A percentile compares a stretch with the other conserved stretches of the same genome.
phyloP scores from a whole-genome alignment of 371 early-diverging fungal genomes.

The Mucor piriformis region DNA sequence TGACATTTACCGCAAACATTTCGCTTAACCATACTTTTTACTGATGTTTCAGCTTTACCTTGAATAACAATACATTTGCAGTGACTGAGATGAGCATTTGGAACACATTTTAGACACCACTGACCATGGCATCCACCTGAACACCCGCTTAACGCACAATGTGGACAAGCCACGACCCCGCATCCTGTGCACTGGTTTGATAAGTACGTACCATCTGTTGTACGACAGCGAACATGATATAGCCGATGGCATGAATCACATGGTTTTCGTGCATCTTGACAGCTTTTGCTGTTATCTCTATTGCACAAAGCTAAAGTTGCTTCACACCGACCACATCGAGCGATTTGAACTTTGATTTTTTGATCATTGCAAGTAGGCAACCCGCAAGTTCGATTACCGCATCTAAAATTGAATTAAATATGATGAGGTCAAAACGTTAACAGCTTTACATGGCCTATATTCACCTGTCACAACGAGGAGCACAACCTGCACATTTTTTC shows the following conservation, averaged over 20 bases:
- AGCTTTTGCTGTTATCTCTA: constrained; percentile 1
- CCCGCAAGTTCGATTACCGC: constrained; percentile 21
- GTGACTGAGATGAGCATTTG: constrained; percentile 2
- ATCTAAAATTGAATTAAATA: not conserved
- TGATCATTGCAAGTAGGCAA: constrained; percentile 12
- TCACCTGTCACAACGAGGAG: constrained; percentile 30
- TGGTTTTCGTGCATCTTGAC: constrained; percentile 12
- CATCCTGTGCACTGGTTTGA: constrained; percentile 26
- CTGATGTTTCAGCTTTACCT: not conserved
- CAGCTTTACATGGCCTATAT: not conserved
- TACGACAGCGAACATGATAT: constrained; percentile 20
- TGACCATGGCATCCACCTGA: constrained; percentile 21
- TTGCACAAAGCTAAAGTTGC: constrained; percentile 17
- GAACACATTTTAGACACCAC: constrained; percentile 19
- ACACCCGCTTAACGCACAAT: constrained; percentile 18
- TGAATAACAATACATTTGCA: constrained; percentile 22
- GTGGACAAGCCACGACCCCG: constrained; percentile 19
- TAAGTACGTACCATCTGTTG: constrained; percentile 9
- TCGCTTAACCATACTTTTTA: constrained; percentile 9
- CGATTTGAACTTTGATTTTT: constrained; percentile 3
- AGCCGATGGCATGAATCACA: constrained; percentile 19
- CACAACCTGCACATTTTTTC: constrained; percentile 23
- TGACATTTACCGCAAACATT: constrained; percentile 16
- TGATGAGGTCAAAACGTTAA: not conserved
- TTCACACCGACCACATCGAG: constrained; percentile 21